Evolutionary conservation across 2,329 filamentous ascomycete species (phyloP), one percentile per base, ranked within the genome.

Genomic region (Tolypocladium inflatum): DNA sequence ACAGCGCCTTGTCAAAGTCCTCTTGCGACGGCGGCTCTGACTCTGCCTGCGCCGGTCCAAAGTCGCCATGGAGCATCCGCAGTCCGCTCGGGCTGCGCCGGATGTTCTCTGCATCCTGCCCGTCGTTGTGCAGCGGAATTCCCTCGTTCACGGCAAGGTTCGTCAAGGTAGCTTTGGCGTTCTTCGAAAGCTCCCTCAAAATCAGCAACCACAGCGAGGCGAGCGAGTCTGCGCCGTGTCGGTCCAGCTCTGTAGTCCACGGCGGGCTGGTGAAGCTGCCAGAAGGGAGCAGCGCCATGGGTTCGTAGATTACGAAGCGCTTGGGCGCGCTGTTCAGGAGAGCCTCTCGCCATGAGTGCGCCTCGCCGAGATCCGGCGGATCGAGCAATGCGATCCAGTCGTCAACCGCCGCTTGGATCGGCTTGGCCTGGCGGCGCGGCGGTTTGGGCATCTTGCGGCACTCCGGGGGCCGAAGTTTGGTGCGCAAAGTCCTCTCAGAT

Each of bases 41-140:
- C 2, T 58, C 26, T 55, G 64, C 50, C 1, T 59, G n/a, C 0
- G 71, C 54, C 0, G 83, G 79, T 0, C 90, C 90, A 69, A 96
- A 96, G 68, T 87, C 78, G 26, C 91, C 91, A 68, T 86, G 76
- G 0, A 97, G 74, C 23, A 87, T 86, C 3, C 80, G 78, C 37
- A 97, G 77, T 21, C 86, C 82, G 48, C 78, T 81, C 0, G 93
- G 93, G 54, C 85, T 86, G 51, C 92, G 84, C 58, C 95, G 78
- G 17, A 88, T 74, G 68, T 96, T 96, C 63, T 87, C 81, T 21
- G 67, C 64, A 4, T 69, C 60, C 8, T 61, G 61, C 3, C 62
- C 64, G 1, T 62, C 61, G 21, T 68, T 67, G 8, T 73, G 74
- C 2, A 79, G 69, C 0, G 84, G 84, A 54, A 87, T 87, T 0